These are phyloP conservation scores for Ustilago vetiveriae DNA, from an alignment of 1,284 basidiomycete species.

Conservation along the genomic window DNA sequence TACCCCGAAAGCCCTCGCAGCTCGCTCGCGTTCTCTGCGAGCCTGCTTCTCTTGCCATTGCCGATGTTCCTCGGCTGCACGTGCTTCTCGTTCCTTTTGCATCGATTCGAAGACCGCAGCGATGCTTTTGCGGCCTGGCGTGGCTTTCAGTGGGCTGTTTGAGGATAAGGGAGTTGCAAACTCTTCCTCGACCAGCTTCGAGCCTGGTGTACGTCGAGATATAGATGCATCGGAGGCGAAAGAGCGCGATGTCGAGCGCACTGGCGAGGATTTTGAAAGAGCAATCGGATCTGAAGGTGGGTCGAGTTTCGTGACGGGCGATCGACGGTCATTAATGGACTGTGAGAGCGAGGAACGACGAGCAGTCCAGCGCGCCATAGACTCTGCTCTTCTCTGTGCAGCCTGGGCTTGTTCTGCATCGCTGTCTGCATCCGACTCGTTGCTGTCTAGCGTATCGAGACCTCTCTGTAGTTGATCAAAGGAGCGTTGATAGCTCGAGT, in stretches of 20 bases:
- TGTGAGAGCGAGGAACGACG: constrained; percentile 11
- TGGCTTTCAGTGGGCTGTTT: constrained; percentile 14
- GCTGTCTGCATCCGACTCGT: constrained; percentile 33
- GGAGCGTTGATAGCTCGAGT: constrained; percentile 23
- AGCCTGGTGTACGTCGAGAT: constrained; percentile 2
- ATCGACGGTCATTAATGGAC: background rate
- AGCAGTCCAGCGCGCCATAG: constrained; percentile 39
- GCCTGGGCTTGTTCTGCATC: constrained; percentile 19
- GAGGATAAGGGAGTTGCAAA: background rate
- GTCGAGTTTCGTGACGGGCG: constrained; percentile 3
- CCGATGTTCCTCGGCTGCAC: constrained; percentile 29
- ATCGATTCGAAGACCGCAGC: constrained; percentile 46
- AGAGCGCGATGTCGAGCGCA: constrained; percentile 1
- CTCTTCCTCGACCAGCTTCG: constrained; percentile 7
- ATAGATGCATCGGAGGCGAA: constrained; percentile 12
- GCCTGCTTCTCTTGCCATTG: constrained; percentile 44
- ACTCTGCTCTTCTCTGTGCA: constrained; percentile 25
- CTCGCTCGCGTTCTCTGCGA: constrained; percentile 37
- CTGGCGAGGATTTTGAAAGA: background rate
- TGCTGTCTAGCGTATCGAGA: constrained; percentile 18
- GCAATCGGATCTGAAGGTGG: background rate
- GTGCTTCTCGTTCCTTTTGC: constrained; percentile 40
- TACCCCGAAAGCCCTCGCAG: constrained; percentile 30
- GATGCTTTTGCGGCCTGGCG: constrained; percentile 39
- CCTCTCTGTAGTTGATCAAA: constrained; percentile 34